A percentile compares a stretch with the other conserved stretches of the same genome.
These are phyloP conservation scores for Botrytis fabae DNA, from an alignment of 2,329 filamentous ascomycete species.

Conservation along the genomic window DNA sequence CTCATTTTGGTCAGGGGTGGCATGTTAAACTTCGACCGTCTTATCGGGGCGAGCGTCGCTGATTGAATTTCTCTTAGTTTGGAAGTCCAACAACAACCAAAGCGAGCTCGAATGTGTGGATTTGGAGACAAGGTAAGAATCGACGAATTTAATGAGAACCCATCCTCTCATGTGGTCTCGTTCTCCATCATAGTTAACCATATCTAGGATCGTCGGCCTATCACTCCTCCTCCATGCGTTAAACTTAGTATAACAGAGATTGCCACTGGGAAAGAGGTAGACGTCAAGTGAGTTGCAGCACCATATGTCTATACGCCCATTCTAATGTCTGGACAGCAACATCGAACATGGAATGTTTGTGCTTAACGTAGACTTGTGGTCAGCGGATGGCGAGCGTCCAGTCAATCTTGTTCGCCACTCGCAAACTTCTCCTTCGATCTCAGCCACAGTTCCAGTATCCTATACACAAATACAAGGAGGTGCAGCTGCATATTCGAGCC, in stretches of 20 bases:
- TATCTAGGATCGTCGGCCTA: constrained; percentile 81
- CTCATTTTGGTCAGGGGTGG: constrained; percentile 1
- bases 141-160: constrained; percentile 20
- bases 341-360: constrained; percentile 69
- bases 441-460: constrained; percentile 74
- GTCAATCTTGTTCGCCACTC: constrained; percentile 70
- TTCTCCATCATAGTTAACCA: neutral
- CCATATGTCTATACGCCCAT: constrained; percentile 17
- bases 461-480: constrained; percentile 58
- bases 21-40: neutral
- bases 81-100: constrained; percentile 84
- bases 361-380: constrained; percentile 69
- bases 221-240: constrained; percentile 93
- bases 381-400: constrained; percentile 58
- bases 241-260: constrained; percentile 76
- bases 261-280: constrained; percentile 74
- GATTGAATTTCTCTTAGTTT: constrained; percentile 54
- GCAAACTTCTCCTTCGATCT: constrained; percentile 72
- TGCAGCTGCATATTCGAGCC: constrained; percentile 37
- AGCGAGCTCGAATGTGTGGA: constrained; percentile 94
- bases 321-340: constrained; percentile 50
- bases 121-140: constrained; percentile 87
- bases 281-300: constrained; percentile 67
- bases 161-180: neutral
- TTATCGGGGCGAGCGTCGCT: constrained; percentile 23